Conservation (phyloP, 2,329 filamentous ascomycete species). For the Septoria linicola region DNA sequence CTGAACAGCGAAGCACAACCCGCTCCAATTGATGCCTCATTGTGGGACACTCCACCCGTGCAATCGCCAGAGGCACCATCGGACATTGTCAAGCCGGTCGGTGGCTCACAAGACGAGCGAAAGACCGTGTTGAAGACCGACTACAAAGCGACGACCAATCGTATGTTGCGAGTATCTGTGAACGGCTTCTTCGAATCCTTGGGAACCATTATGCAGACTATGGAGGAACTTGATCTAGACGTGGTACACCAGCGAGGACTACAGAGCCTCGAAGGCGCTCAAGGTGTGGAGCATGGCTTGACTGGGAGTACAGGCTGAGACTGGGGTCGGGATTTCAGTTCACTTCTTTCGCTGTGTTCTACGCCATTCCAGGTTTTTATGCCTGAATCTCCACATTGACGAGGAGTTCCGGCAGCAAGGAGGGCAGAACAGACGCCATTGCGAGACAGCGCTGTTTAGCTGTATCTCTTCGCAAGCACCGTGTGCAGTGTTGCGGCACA, state of each 20-base stretch:
- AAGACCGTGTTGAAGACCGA: constrained; percentile 65
- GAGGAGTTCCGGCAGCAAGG: no score
- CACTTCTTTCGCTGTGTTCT: no score
- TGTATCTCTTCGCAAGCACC: no score
- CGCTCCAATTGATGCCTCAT: constrained; percentile 26
- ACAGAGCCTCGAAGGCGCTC: constrained; percentile 43
- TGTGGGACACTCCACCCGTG: constrained; percentile 13
- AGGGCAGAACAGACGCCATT: no score
- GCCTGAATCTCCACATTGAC: no score
- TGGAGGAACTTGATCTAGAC: constrained; percentile 86
- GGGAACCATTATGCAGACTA: constrained; percentile 78
- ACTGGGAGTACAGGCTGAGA: constrained; percentile 32
- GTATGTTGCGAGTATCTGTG: constrained; percentile 93
- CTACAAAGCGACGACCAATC: constrained; percentile 87
- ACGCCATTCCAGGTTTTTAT: no score
- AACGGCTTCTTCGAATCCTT: constrained; percentile 95
- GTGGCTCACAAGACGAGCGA: constrained; percentile 34
- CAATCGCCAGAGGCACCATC: constrained; percentile 8
- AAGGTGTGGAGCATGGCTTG: constrained; percentile 42
- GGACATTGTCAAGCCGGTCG: constrained; percentile 18
- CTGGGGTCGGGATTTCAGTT: not conserved
- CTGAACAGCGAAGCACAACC: constrained; percentile 19
- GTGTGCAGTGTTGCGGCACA: no score
- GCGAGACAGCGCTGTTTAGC: no score
- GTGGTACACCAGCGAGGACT: constrained; percentile 57